Conservation (phyloP, 2,329 filamentous ascomycete genomes). For the Fusarium setosum region DNA sequence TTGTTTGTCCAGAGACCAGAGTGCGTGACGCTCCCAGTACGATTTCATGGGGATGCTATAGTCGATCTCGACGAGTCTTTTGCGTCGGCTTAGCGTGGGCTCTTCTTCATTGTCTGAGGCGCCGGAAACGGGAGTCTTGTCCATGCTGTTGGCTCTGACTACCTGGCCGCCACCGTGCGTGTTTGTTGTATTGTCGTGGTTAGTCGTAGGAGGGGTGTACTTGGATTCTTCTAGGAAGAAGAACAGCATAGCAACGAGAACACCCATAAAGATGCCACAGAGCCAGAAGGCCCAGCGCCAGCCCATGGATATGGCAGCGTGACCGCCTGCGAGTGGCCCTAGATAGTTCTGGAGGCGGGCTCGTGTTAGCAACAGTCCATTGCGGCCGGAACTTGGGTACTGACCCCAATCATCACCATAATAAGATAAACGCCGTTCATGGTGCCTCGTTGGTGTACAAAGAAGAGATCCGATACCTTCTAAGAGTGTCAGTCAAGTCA, state of each 20-base stretch:
- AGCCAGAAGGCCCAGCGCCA: slow-evolving; percentile 55
- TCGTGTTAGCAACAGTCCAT: fast-evolving
- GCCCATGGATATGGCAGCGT: slow-evolving; percentile 26
- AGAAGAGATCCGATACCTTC: slow-evolving; percentile 44
- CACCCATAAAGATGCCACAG: slow-evolving; percentile 32
- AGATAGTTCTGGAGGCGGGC: slow-evolving; percentile 21
- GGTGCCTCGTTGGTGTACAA: slow-evolving; percentile 45
- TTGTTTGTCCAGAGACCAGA: slow-evolving; percentile 16
- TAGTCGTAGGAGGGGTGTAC: not conserved
- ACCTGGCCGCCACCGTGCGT: not conserved
- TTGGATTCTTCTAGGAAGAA: slow-evolving; percentile 50
- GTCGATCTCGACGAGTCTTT: not conserved
- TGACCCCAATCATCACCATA: slow-evolving; percentile 32
- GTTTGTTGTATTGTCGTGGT: not conserved
- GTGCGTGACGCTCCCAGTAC: slow-evolving; percentile 12
- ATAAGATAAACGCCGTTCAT: slow-evolving; percentile 41
- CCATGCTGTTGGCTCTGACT: not conserved
- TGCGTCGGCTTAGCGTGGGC: not conserved
- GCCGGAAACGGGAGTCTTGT: not conserved
- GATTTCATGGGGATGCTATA: slow-evolving; percentile 20
- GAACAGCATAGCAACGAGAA: slow-evolving; percentile 30
- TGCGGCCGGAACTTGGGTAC: fast-evolving
- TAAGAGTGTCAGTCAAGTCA: not conserved
- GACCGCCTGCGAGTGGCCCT: slow-evolving; percentile 24
- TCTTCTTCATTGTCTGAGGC: not conserved